Base-by-base conservation (phyloP, 257 asterid species). In the Nicotiana knightiana region DNA sequence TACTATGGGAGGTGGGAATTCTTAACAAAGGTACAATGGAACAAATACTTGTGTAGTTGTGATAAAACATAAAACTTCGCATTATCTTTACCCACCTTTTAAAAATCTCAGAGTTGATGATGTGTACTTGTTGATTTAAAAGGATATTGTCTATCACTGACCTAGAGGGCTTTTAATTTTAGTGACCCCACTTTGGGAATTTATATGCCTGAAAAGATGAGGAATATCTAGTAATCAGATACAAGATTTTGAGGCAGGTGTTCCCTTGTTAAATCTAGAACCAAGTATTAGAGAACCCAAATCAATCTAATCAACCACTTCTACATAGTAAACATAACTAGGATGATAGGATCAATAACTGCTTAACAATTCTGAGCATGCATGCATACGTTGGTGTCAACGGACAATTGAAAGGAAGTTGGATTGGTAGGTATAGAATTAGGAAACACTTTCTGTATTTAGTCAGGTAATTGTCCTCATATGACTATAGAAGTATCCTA, bases 401-500 rank as follows among this genome's bases (percentile, higher is more conserved):
- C 24, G 24, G 24, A 21, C 24, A 21, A 21, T 21, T 21, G 24
- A 21, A 21, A 21, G 24, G 24, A 21, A 21, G 24, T 21, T 21
- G 24, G 24, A 21, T 21, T 21, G 24, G 24, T 21, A 21, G 24
- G 24, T 21, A 21, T 21, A 21, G 24, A 21, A 21, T 21, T 21
- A 21, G 24, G 24, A 21, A 21, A 21, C 24, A 21, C 24, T 21
- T 21, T 21, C 24, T 21, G 24, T 21, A 21, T 21, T 21, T 21
- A 21, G 24, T 21, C 24, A 21, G 24, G 24, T 21, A 21, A 21
- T 21, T 87, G 79, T 3, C 91, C 91, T 12, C 95, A 89, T 30
- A 86, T 86, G 4, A 91, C 90, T 62, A 43, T 81, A 4, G 89
- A 85, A 16, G 87, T 33, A 4, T 0, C 82, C 89, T 21, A 86